Conservation (phyloP, 2,329 filamentous ascomycete genomes). For the Emmonsiellopsis sp. region DNA sequence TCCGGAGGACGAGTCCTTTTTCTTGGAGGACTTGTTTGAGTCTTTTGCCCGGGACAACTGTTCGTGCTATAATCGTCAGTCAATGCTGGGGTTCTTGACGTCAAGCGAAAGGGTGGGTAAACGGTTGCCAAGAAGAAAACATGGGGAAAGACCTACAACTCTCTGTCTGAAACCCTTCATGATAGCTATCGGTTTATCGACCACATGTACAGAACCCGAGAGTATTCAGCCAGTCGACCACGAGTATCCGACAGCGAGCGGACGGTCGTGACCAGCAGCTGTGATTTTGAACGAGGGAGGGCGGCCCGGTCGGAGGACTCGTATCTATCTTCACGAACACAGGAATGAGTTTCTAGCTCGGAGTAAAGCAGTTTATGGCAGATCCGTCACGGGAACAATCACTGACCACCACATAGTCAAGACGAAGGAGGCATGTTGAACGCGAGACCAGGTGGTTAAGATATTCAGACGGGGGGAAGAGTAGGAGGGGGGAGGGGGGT, state of each 20-base stretch:
- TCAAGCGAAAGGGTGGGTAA: neutral
- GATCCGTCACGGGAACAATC: neutral
- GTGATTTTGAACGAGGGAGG: neutral
- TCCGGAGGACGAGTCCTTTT: slow-evolving; percentile 52
- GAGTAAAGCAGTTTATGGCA: neutral
- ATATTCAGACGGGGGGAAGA: too few relatives aligned
- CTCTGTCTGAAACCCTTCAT: slow-evolving; percentile 98
- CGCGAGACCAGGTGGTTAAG: too few relatives aligned
- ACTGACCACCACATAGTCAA: neutral
- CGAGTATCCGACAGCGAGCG: slow-evolving; percentile 6
- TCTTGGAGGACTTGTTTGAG: slow-evolving; percentile 68
- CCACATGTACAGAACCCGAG: slow-evolving; percentile 11
- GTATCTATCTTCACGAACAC: neutral
- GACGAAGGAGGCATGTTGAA: neutral
- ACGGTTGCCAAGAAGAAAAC: slow-evolving; percentile 13
- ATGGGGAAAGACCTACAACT: slow-evolving; percentile 61
- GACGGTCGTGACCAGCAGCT: slow-evolving; percentile 4
- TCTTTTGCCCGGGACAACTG: slow-evolving; percentile 90
- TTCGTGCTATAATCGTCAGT: slow-evolving; percentile 52
- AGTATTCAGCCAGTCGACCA: slow-evolving; percentile 7
- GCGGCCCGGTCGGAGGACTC: neutral
- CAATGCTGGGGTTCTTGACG: slow-evolving; percentile 13
- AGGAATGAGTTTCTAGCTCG: neutral
- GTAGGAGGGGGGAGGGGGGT: too few relatives aligned
- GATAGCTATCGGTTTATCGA: slow-evolving; percentile 37